Base-by-base conservation (phyloP, 176 grass and related monocot species). In the Calamus simplicifolius region DNA sequence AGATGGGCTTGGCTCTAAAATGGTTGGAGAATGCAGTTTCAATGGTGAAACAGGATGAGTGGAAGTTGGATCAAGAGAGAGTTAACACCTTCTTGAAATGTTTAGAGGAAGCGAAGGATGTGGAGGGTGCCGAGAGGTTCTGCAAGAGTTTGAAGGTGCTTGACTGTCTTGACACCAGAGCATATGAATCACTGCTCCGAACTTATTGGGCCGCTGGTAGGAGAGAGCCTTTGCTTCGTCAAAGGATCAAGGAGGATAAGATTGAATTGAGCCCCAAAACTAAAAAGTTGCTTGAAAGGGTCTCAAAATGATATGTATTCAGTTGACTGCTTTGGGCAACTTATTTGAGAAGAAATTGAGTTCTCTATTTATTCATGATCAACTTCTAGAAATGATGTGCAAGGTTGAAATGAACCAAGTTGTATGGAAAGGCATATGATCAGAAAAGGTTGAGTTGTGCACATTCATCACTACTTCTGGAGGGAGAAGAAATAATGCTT, bases 21-120 rank as follows among this genome's bases (percentile, higher is more conserved):
- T 95, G 81, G 89, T 73, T 85, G 0, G 78, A 89, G 57, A 85
- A 59, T 49, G 73, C 69, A 35, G 50, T 29, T 31, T 51, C 77
- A 63, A 79, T 82, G 48, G 49, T 74, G 55, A 82, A 70, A 43
- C 35, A 43, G 71, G 75, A 85, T 68, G 43, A 50, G 50, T 64
- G 53, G 69, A 89, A 75, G 48, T 69, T 85, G 17, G 62, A 73
- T 58, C 64, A 80, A 71, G 79, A 85, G 29, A 89, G 59, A 63
- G 61, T 82, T 18, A 43, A 71, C 29, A 65, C 29, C 30, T 82
- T 85, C 67, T 74, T 77, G 19, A 73, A 80, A 64, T 74, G 56
- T 63, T 85, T 95, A 0, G 78, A 95, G 68, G 89, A 89, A 64
- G 66, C 77, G 48, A 84, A 80, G 53, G 81, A 89, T 54, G 78